These are phyloP conservation scores for Lichtheimia ornata DNA, from an alignment of 371 early-diverging fungal species.

Conservation along the genomic window DNA sequence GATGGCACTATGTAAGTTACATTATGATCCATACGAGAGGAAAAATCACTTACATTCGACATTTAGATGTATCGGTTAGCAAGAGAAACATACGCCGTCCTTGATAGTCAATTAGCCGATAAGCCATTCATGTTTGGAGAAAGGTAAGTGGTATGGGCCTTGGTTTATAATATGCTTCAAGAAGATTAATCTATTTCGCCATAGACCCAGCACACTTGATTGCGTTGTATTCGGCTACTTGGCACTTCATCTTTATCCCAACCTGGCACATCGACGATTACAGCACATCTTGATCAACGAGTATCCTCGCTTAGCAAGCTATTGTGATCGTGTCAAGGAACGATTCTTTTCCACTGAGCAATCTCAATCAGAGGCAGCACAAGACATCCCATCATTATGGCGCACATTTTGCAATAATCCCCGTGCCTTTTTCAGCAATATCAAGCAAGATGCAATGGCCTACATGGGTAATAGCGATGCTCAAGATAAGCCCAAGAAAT, in stretches of 20 bases:
- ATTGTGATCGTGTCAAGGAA: constrained; percentile 57
- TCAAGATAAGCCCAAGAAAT: constrained; percentile 42
- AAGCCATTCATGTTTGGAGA: constrained; percentile 73
- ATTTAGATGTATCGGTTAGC: constrained; percentile 58
- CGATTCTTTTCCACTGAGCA: constrained; percentile 20
- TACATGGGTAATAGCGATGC: constrained; percentile 29
- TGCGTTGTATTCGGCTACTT: constrained; percentile 72
- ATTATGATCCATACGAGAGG: background rate
- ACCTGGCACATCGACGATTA: constrained; percentile 65
- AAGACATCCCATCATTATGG: constrained; percentile 59
- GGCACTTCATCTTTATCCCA: constrained; percentile 63
- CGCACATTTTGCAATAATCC: constrained; percentile 49
- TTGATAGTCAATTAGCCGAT: constrained; percentile 59
- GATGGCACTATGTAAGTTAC: constrained; percentile 47
- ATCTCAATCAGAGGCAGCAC: constrained; percentile 25
- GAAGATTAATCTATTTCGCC: background rate
- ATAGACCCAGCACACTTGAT: constrained; percentile 65
- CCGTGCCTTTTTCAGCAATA: constrained; percentile 42
- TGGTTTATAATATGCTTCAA: background rate
- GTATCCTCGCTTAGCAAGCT: constrained; percentile 60
- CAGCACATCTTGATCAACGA: constrained; percentile 55
- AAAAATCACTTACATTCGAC: background rate
- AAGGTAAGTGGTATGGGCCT: constrained; percentile 41
- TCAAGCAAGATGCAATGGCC: constrained; percentile 38
- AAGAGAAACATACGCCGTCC: constrained; percentile 54